Conservation (phyloP, 164 flowering plant genomes). For the Vitis rupestris region DNA sequence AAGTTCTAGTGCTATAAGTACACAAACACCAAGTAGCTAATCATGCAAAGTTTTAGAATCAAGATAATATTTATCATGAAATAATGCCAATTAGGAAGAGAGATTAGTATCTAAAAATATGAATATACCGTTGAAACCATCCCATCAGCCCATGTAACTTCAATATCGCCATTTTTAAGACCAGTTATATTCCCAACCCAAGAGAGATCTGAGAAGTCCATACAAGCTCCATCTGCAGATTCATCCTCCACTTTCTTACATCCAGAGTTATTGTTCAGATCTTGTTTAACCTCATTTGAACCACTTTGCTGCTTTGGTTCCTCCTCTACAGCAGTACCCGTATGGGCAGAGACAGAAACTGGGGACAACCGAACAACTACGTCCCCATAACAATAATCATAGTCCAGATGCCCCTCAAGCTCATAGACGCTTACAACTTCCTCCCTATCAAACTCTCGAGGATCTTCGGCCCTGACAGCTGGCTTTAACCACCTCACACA, state of each 20-base stretch:
- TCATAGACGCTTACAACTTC: constrained; percentile 97
- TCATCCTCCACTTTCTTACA: constrained; percentile 24
- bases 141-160: constrained; percentile 98
- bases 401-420: constrained; percentile 94
- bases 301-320: constrained; percentile 22
- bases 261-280: constrained; percentile 21
- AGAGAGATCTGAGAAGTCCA: constrained; percentile 65
- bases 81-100: neutral
- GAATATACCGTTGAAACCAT: constrained; percentile 84
- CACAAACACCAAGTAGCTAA: neutral
- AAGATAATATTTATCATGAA: neutral
- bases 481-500: constrained; percentile 88
- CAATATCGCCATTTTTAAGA: constrained; percentile 91
- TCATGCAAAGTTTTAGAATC: neutral
- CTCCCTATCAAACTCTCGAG: constrained; percentile 83
- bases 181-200: constrained; percentile 97
- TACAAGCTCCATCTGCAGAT: constrained; percentile 27
- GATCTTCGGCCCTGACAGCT: constrained; percentile 81
- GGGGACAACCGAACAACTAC: constrained; percentile 85
- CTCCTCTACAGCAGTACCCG: constrained; percentile 23
- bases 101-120: neutral
- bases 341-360: constrained; percentile 38
- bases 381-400: constrained; percentile 97
- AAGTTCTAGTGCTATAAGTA: neutral
- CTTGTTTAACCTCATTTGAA: constrained; percentile 22